Base-by-base conservation (phyloP, 192 early-diverging fungal genomes). In the Coemansia sp. region DNA sequence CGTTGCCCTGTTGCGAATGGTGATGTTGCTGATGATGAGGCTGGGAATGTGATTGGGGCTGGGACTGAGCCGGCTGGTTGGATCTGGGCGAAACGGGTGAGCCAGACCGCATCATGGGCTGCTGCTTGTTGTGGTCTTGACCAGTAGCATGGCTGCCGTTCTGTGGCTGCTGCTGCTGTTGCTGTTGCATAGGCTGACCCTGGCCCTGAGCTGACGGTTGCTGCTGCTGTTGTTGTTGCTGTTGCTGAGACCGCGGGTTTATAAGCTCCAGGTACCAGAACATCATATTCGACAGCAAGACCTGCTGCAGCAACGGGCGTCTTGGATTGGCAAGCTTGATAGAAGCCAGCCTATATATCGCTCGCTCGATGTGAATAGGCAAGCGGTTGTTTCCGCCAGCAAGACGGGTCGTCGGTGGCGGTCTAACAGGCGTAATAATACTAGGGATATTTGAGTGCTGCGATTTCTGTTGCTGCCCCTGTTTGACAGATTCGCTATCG, bases 231-330 rank as follows among this genome's bases (percentile, higher is more conserved):
- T 76, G 76, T 33, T 76, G 69, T 30, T 73, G 83, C 50, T 61
- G 64, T 20, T 66, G 80, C 63, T 67, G 70, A 40, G 60, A 71
- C 54, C 62, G 65, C 17, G 85, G 86, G 60, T 89, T 88, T 52
- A 90, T 87, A 5, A 90, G 83, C 32, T 87, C 87, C 49, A 92
- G 71, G 71, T 92, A 92, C 90, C 90, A 92, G 68, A 92, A 90
- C 87, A 92, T 88, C 85, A 90, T 87, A 57, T 92, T 92, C 25
- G 90, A 90, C 48, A 92, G 84, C 63, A 90, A 63, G 16, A 92
- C 90, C 71, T 92, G 90, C 34, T 92, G 86, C 20, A 87, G 73
- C 18, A 92, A 69, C 20, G 90, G 90, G 3, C 90, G 85, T 25
- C 90, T 78, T 31, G 90, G 88, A 58, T 90, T 92, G 20, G 90